Base-by-base conservation (phyloP, 1,284 basidiomycete species). In the Heliocybe sulcata region DNA sequence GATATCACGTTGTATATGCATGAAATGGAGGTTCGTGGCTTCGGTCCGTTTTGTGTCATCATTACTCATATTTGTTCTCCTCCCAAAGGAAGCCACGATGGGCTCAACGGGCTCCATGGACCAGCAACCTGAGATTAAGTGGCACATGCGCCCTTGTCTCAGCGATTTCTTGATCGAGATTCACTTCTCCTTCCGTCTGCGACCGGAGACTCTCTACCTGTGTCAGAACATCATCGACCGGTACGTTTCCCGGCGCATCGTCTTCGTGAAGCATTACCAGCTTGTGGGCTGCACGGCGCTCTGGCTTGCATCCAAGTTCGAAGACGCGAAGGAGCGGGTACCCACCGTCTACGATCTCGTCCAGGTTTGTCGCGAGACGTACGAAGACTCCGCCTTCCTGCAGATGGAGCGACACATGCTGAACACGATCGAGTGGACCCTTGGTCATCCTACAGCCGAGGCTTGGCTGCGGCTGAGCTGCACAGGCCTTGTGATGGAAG, bases 161-260 rank as follows among this genome's bases (percentile, higher is more conserved):
- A 94, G 99, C 66, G 97, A 99, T 71, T 99, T 99, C 71, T 83
- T 99, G 64, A 90, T 99, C 68, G 97, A 99, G 73, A 92, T 99
- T 61, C 97, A 99, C 74, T 94, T 96, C 67, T 92, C 91, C 59
- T 95, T 98, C 77, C 85, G 94, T 47, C 84, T 99, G 45, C 92
- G 96, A 35, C 94, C 97, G 10, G 97, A 99, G 75, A 99, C 97
- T 1, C 83, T 99, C 57, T 99, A 98, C 73, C 90, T 99, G 67
- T 92, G 96, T 25, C 83, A 98, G 74, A 99, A 99, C 78, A 96
- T 99, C 68, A 88, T 99, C 69, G 97, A 99, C 73, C 94, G 97
- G 63, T 99, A 99, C 72, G 93, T 99, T 27, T 98, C 97, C 53
- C 94, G 95, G 63, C 92, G 97, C 48, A 90, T 99, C 62, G 97